Percentiles rank a stretch among this genome's conserved stretches.
Conservation (phyloP, 495 filamentous ascomycete genomes). For the Alectoria sarmentosa region DNA sequence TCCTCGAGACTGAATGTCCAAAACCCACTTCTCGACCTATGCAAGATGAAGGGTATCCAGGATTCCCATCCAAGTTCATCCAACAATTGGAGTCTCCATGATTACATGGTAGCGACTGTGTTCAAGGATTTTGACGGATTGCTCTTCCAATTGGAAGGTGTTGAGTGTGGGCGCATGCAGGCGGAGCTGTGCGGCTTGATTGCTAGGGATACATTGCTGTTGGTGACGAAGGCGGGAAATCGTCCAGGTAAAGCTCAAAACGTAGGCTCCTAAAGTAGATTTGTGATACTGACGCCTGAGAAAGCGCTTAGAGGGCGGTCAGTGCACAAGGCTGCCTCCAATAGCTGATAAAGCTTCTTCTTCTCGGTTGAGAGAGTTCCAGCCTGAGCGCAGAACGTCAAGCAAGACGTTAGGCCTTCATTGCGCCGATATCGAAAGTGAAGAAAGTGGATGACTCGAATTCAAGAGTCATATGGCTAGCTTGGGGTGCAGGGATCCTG, state of each 20-base stretch:
- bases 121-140: slow-evolving; percentile 7
- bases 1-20: neutral
- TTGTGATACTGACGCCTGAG: slow-evolving; percentile 20
- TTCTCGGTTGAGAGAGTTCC: neutral
- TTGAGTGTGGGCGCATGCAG: slow-evolving; percentile 4
- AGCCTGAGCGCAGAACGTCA: neutral
- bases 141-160: neutral
- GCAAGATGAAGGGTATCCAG: neutral
- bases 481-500: slow-evolving; percentile 6
- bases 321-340: slow-evolving; percentile 18
- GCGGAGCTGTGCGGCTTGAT: neutral
- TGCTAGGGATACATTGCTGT: slow-evolving; percentile 16
- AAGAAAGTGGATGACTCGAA: slow-evolving; percentile 11
- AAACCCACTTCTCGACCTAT: neutral
- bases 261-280: neutral
- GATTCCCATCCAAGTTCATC: neutral
- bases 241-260: slow-evolving; percentile 5
- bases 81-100: slow-evolving; percentile 6
- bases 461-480: slow-evolving; percentile 17
- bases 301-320: slow-evolving; percentile 17
- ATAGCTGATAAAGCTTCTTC: neutral
- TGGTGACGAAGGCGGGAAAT: neutral
- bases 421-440: slow-evolving; percentile 4
- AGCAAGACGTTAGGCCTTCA: slow-evolving; percentile 7
- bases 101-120: slow-evolving; percentile 17